These are phyloP conservation scores for Diaporthe citrichinensis DNA, from an alignment of 2,329 filamentous ascomycete genomes.

Conservation along the genomic window DNA sequence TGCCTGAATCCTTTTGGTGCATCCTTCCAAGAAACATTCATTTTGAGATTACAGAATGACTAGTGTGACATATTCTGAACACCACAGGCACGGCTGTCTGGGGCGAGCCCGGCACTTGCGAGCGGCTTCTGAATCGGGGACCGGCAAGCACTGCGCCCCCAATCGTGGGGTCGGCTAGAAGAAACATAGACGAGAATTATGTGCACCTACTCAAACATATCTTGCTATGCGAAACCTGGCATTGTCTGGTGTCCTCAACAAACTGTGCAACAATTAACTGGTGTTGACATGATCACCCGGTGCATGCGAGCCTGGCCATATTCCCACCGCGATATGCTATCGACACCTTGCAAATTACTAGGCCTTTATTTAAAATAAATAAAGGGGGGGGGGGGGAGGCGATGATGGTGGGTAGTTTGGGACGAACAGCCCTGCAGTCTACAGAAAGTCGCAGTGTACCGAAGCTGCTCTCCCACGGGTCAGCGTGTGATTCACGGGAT, in stretches of 20 bases:
- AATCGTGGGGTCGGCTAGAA: not conserved
- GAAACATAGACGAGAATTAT: not conserved
- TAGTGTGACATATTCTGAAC: not conserved
- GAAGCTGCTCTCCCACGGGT: not conserved
- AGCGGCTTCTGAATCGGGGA: not conserved
- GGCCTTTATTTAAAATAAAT: not conserved
- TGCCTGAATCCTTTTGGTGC: not conserved
- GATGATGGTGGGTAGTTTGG: not conserved
- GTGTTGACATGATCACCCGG: not conserved
- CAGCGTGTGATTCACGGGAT: not conserved
- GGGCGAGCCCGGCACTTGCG: conserved; percentile 19
- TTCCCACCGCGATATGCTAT: not conserved
- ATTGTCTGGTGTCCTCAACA: not conserved
- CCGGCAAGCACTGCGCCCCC: not conserved
- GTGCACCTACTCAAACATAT: not conserved
- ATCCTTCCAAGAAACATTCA: too few species aligned
- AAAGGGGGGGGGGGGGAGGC: too few species aligned
- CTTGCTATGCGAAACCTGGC: too few species aligned
- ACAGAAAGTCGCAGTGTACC: not conserved
- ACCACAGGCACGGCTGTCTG: conserved; percentile 1
- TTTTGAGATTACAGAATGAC: not conserved
- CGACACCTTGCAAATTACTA: not conserved
- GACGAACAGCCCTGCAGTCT: not conserved
- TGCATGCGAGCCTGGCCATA: not conserved
- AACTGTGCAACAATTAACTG: not conserved